phyloP scores from a whole-genome alignment of 495 filamentous ascomycete genomes.

The Lepraria neglecta region DNA sequence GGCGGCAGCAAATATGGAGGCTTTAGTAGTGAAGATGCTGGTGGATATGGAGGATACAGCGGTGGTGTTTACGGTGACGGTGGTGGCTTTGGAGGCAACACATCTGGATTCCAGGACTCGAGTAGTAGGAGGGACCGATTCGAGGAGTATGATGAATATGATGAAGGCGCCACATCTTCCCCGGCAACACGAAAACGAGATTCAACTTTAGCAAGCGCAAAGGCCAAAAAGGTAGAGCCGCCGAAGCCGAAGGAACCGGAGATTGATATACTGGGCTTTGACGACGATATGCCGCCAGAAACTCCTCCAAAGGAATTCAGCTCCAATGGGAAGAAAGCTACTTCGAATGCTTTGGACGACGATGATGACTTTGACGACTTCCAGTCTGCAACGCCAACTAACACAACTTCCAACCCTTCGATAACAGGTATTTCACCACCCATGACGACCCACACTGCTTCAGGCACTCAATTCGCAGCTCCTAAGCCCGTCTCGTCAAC shows the following conservation, averaged over 20 bases:
- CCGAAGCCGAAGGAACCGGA: conserved; percentile 78
- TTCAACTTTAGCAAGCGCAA: conserved; percentile 38
- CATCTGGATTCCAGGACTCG: conserved; percentile 62
- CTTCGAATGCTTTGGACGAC: conserved; percentile 52
- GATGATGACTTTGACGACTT: conserved; percentile 99
- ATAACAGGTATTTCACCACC: conserved; percentile 40
- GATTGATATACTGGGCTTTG: conserved; percentile 83
- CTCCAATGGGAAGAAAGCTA: conserved; percentile 43
- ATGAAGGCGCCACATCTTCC: conserved; percentile 60
- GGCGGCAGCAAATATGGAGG: conserved; percentile 67
- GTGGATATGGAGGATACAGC: conserved; percentile 74
- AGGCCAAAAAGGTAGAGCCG: conserved; percentile 54
- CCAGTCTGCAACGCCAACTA: conserved; percentile 74
- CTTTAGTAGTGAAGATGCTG: conserved; percentile 67
- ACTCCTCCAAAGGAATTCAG: conserved; percentile 42
- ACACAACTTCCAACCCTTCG: conserved; percentile 41
- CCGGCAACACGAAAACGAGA: conserved; percentile 44
- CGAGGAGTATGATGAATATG: conserved; percentile 95
- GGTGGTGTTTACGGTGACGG: conserved; percentile 89
- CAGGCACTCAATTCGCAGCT: conserved; percentile 64
- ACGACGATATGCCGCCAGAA: conserved; percentile 55
- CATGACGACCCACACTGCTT: conserved; percentile 56
- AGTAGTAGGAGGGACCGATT: conserved; percentile 66
- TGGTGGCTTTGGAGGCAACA: conserved; percentile 72
- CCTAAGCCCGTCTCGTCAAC: conserved; percentile 78